A percentile compares a stretch with the other conserved stretches of the same genome.
Evolutionary conservation across 2,329 filamentous ascomycete species (phyloP).

Genomic region (Botryotinia convoluta): DNA sequence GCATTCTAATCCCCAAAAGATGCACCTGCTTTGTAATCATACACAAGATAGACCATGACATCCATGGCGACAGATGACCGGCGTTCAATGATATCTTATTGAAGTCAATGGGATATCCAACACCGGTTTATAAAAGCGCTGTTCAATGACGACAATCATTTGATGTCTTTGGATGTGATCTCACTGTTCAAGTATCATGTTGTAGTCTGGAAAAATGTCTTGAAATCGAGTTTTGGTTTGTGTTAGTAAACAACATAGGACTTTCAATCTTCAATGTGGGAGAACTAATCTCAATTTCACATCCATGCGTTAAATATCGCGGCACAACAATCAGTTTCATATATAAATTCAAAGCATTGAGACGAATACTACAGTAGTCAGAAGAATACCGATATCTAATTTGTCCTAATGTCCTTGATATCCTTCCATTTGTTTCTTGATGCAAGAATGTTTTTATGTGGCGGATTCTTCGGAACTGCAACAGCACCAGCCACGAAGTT

Average conservation of each 20-base stretch:
- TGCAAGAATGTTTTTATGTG: neutral
- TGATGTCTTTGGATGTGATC: neutral
- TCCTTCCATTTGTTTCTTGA: neutral
- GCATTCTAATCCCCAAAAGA: neutral
- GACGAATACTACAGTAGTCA: neutral
- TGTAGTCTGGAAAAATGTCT: rapidly evolving
- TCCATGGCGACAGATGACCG: rapidly evolving
- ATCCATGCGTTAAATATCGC: rapidly evolving
- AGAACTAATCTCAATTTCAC: neutral
- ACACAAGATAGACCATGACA: neutral
- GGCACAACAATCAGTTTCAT: rapidly evolving
- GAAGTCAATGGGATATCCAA: neutral
- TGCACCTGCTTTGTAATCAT: neutral
- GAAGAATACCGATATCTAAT: neutral
- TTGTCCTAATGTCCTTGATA: neutral
- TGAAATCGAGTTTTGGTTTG: neutral
- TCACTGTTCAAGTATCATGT: neutral
- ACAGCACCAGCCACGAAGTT: neutral
- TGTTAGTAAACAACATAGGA: neutral
- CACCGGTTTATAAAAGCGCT: neutral
- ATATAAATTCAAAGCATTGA: neutral
- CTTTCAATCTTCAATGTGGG: no score
- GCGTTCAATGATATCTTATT: rapidly evolving
- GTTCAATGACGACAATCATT: neutral
- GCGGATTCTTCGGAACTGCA: neutral